phyloP scores from a whole-genome alignment of 805 yeast genomes.

The Huiozyma sinensis region DNA sequence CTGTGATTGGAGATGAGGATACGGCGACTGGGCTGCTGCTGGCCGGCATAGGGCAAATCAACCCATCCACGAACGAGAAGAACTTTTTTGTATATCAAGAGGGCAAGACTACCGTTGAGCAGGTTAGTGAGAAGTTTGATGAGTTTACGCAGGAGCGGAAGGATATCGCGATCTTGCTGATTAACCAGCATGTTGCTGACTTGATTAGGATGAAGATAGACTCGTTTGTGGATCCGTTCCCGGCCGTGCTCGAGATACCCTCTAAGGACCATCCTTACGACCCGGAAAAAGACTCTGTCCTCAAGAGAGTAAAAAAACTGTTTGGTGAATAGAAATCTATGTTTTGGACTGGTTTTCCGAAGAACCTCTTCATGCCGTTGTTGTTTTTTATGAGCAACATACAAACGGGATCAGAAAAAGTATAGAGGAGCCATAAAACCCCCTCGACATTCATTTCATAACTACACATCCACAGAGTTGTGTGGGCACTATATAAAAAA shows the following conservation, averaged over 20 bases:
- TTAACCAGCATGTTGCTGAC: conserved; percentile 93
- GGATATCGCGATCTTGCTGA: conserved; percentile 85
- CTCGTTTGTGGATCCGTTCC: conserved; percentile 79
- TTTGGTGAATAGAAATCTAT: conserved; percentile 59
- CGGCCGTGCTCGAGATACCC: conserved; percentile 93
- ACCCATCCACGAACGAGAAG: conserved; percentile 38
- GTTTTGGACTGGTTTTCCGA: no score
- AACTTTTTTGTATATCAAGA: conserved; percentile 76
- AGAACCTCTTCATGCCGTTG: neutral
- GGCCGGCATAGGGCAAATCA: conserved; percentile 90
- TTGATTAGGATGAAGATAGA: conserved; percentile 76
- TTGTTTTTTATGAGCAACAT: neutral
- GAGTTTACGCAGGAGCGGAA: conserved; percentile 63
- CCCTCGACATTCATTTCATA: no score
- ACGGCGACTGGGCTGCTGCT: conserved; percentile 90
- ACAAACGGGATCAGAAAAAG: neutral
- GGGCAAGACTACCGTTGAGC: conserved; percentile 66
- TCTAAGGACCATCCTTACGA: conserved; percentile 98
- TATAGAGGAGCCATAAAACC: no score
- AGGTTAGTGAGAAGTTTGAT: conserved; percentile 64
- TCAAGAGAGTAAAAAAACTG: conserved; percentile 86
- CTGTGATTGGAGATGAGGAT: conserved; percentile 96
- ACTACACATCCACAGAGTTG: no score
- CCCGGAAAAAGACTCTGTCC: conserved; percentile 93
- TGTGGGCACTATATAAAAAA: no score